These are phyloP conservation scores for Ascocoryne sarcoides DNA, from an alignment of 2,329 filamentous ascomycete genomes.

Conservation along the genomic window DNA sequence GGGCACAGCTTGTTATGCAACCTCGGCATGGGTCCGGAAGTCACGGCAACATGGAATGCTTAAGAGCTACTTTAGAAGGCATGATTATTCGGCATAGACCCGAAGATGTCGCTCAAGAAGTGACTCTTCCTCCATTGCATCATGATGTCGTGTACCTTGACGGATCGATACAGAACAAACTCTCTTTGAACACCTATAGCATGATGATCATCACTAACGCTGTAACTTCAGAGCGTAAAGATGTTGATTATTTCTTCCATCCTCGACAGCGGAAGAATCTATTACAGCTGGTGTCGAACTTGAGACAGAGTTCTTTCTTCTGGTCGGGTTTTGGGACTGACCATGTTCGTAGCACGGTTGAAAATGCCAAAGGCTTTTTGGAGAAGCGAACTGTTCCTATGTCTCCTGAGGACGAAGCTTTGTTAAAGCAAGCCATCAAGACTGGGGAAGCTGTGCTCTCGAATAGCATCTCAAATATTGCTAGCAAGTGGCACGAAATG, in stretches of 20 bases:
- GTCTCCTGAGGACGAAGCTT: slow-evolving; percentile 46
- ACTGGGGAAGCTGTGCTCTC: slow-evolving; percentile 50
- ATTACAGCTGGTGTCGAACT: slow-evolving; percentile 62
- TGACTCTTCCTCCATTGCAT: slow-evolving; percentile 59
- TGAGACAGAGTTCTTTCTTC: slow-evolving; percentile 80
- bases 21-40: slow-evolving; percentile 41
- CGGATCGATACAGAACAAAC: slow-evolving; percentile 75
- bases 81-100: slow-evolving; percentile 74
- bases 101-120: slow-evolving; percentile 56
- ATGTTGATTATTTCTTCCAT: slow-evolving; percentile 85
- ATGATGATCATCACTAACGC: slow-evolving; percentile 80
- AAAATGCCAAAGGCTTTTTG: slow-evolving; percentile 61
- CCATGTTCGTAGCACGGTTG: slow-evolving; percentile 55
- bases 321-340: slow-evolving; percentile 60
- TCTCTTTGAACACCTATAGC: slow-evolving; percentile 77
- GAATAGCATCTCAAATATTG: slow-evolving; percentile 56
- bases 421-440: slow-evolving; percentile 56
- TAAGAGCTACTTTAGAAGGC: slow-evolving; percentile 63
- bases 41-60: slow-evolving; percentile 50
- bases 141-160: slow-evolving; percentile 67
- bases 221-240: slow-evolving; percentile 76
- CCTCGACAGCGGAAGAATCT: slow-evolving; percentile 60
- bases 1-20: slow-evolving; percentile 64
- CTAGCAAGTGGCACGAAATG: slow-evolving; percentile 67
- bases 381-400: slow-evolving; percentile 51